phyloP scores from a whole-genome alignment of 164 flowering plant species.

The Tetrastigma voinierianum region DNA sequence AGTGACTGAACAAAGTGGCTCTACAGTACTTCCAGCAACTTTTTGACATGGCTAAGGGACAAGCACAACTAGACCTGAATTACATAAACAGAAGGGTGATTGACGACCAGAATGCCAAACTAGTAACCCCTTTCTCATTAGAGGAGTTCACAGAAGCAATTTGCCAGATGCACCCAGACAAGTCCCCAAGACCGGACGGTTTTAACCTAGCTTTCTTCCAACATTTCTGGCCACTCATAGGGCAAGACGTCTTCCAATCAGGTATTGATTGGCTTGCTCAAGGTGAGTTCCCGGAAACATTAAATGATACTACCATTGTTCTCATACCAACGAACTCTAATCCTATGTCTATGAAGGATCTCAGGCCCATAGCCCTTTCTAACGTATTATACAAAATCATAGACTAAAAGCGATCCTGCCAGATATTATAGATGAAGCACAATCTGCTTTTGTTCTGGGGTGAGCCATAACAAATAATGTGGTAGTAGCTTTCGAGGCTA shows the following conservation, averaged over 20 bases:
- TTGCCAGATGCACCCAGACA: no score
- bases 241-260: neutral
- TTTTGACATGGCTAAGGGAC: no score
- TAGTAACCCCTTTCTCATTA: no score
- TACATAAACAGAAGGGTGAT: no score
- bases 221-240: neutral
- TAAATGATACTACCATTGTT: conserved; percentile 1
- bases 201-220: neutral
- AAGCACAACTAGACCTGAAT: no score
- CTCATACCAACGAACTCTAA: neutral
- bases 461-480: conserved; percentile 7
- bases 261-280: no score
- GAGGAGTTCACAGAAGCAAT: no score
- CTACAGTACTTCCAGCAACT: no score
- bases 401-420: neutral
- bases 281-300: neutral
- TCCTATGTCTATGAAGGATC: neutral
- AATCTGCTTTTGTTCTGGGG: conserved; percentile 8
- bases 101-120: no score
- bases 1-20: no score
- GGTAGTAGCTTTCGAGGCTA: neutral
- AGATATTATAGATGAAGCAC: neutral
- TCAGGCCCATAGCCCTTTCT: conserved; percentile 1
- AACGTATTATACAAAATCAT: conserved; percentile 11
- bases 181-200: no score